Conservation (phyloP, 163 green algal species). For the Chloromonas sp. region DNA sequence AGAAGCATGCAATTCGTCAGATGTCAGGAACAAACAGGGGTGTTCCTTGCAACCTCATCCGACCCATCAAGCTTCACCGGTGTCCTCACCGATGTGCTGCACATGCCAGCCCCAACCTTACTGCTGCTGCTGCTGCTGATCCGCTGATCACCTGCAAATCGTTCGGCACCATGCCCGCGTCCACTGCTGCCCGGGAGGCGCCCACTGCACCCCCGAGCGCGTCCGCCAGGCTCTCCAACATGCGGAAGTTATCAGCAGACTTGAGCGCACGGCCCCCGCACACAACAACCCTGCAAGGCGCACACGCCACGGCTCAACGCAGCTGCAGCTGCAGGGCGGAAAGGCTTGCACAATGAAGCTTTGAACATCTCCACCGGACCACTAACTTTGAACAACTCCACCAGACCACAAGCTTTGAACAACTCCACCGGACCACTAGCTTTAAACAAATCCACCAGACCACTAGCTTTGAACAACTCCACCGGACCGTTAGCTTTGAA, state of each 20-base stretch:
- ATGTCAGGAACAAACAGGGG: background rate
- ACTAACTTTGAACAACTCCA: background rate
- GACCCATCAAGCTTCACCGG: background rate
- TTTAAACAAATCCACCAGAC: background rate
- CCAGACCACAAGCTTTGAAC: no score
- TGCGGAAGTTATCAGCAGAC: conserved; percentile 67
- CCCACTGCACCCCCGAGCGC: conserved; percentile 81
- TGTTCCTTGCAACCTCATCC: no score
- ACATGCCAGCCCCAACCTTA: background rate
- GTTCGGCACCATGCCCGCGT: conserved; percentile 83
- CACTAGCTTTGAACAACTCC: background rate
- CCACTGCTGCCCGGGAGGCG: conserved; percentile 83
- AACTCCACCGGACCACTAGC: background rate
- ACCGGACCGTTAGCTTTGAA: no score
- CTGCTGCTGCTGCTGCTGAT: background rate
- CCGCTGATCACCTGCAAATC: conserved; percentile 75
- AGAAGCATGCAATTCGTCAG: background rate
- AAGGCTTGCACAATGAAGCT: background rate
- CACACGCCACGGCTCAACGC: conserved; percentile 25
- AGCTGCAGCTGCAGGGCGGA: background rate
- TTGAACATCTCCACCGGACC: background rate
- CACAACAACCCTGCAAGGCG: conserved; percentile 34
- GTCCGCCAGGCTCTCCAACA: conserved; percentile 79
- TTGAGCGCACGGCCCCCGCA: conserved; percentile 77
- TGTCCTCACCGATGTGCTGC: background rate